These are phyloP conservation scores for Diplodia intermedia DNA, from an alignment of 2,329 filamentous ascomycete genomes.

Conservation along the genomic window DNA sequence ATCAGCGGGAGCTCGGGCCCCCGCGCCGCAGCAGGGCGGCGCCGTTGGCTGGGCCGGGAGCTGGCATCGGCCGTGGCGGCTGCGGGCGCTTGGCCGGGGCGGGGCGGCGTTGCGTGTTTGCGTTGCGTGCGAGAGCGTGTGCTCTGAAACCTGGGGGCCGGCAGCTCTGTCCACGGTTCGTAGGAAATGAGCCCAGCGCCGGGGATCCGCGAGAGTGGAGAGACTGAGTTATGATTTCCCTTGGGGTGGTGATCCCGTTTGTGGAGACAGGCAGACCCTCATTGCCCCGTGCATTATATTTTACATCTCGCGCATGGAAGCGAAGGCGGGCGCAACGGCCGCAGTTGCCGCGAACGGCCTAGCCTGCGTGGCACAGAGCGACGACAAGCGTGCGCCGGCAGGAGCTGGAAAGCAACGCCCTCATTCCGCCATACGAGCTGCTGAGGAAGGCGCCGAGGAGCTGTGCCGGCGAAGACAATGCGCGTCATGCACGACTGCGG, in stretches of 20 bases:
- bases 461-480: background rate
- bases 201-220: background rate
- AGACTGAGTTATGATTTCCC: background rate
- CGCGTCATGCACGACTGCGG: background rate
- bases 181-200: background rate
- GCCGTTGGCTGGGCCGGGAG: background rate
- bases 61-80: background rate
- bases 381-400: background rate
- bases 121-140: background rate
- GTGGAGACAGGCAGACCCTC: conserved; percentile 2
- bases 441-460: background rate
- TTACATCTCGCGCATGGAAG: conserved; percentile 30
- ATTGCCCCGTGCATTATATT: conserved; percentile 1
- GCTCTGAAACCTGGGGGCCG: conserved; percentile 26
- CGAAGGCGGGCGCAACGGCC: conserved; percentile 21
- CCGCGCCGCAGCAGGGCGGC: background rate
- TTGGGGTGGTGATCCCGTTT: background rate
- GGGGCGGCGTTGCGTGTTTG: background rate
- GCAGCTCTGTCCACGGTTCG: background rate
- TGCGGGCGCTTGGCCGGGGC: background rate
- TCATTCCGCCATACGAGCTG: conserved; percentile 21
- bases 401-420: background rate
- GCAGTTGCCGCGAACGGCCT: conserved; percentile 23
- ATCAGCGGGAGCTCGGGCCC: conserved; percentile 5
- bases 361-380: conserved; percentile 10